Base-by-base conservation (phyloP, 2,329 filamentous ascomycete species). In the Aureobasidium zeae region DNA sequence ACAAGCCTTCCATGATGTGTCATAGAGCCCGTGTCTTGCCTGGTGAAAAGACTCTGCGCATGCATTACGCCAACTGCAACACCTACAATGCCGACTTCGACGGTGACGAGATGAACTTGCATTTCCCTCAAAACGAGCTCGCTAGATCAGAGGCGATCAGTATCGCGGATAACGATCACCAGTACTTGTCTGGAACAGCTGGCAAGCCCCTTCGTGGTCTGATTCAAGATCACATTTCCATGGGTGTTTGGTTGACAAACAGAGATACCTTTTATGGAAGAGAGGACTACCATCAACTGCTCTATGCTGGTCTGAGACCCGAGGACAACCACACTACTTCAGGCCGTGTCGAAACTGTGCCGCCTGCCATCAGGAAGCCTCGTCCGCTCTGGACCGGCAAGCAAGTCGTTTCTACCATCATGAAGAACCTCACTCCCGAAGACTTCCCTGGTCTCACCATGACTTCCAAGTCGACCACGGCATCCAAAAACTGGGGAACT, bases 61-160 rank as follows among this genome's bases (percentile, higher is more conserved):
- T 98, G 89, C 91, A 98, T 69, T 98, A 98, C 66, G 89, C 91
- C 56, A 98, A 98, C 63, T 96, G 91, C 63, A 98, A 98, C 59
- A 95, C 91, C 0, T 98, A 98, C 72, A 98, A 98, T 56, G 91
- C 91, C 22, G 91, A 98, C 72, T 98, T 98, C 59, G 93, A 98
- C 58, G 91, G 91, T 63, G 91, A 98, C 60, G 91, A 98, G 64
- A 98, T 98, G 91, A 98, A 98, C 63, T 93, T 98, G 88, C 91
- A 98, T 65, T 96, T 98, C 58, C 91, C 91, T 1, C 91, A 98
- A 56, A 96, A 94, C 54, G 93, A 96, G 60, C 73, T 96, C 51
- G 91, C 91, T 12, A 76, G 91, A 53, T 85, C 89, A 2, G 91
- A 98, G 66, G 91, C 91, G 2, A 74, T 94, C 53, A 85, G 87